These are phyloP conservation scores for Geoglossum glabrum DNA, from an alignment of 495 filamentous ascomycete genomes.

Conservation along the genomic window DNA sequence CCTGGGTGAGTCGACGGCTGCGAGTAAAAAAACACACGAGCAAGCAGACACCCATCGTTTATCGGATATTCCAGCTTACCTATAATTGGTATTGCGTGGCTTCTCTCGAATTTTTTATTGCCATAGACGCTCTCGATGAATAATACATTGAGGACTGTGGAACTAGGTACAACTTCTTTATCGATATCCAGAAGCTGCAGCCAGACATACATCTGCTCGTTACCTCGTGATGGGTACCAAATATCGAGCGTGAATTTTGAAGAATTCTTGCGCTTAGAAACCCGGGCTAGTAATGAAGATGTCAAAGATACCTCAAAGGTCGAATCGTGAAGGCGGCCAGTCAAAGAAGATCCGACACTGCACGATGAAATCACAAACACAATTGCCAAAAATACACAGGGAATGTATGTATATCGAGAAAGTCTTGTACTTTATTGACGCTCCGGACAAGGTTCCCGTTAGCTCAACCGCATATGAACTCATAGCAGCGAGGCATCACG, in stretches of 20 bases:
- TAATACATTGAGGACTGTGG: conserved; percentile 6
- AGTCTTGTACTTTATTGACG: conserved; percentile 10
- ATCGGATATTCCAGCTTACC: neutral
- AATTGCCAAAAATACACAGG: conserved; percentile 10
- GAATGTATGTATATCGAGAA: conserved; percentile 13
- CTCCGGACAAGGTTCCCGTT: conserved; percentile 30
- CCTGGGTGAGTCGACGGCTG: neutral
- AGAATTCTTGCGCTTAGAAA: conserved; percentile 8
- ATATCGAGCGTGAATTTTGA: conserved; percentile 6
- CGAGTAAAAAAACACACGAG: neutral
- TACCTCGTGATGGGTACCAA: conserved; percentile 14
- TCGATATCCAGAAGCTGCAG: conserved; percentile 4
- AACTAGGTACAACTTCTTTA: conserved; percentile 5
- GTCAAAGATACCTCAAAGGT: conserved; percentile 15
- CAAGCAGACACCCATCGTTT: neutral
- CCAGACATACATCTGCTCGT: conserved; percentile 10
- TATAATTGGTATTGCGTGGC: neutral
- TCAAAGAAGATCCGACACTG: conserved; percentile 8
- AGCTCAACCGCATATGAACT: conserved; percentile 28
- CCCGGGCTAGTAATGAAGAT: conserved; percentile 15
- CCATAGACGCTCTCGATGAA: conserved; percentile 15
- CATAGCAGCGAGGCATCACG: conserved; percentile 20
- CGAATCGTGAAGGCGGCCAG: conserved; percentile 6
- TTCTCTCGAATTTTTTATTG: neutral
- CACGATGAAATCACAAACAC: conserved; percentile 7